These are phyloP conservation scores for Fagopyrum tataricum DNA, from an alignment of 148 eudicot genomes.

Conservation along the genomic window DNA sequence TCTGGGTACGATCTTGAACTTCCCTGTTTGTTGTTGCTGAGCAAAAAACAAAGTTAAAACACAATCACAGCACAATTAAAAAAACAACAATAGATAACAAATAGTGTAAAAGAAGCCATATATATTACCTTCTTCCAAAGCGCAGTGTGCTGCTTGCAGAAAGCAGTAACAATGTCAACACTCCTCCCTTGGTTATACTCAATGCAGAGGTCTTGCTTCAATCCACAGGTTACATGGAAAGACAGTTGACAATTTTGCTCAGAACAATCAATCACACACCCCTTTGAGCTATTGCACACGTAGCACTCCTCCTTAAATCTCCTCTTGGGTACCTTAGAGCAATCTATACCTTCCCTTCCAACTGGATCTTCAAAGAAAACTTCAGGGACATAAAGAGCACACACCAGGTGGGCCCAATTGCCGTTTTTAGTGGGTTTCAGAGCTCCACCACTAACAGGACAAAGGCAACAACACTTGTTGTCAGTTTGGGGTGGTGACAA, in stretches of 20 bases:
- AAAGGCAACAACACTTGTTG: conserved; percentile 45
- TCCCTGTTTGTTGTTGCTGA: conserved; percentile 94
- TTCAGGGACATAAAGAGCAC: conserved; percentile 75
- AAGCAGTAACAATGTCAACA: conserved; percentile 68
- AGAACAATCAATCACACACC: conserved; percentile 82
- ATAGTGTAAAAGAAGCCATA: background rate
- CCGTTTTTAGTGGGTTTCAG: conserved; percentile 57
- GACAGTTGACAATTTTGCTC: conserved; percentile 57
- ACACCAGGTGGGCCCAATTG: conserved; percentile 73
- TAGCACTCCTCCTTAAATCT: conserved; percentile 59
- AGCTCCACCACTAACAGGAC: conserved; percentile 62
- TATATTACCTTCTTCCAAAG: conserved; percentile 64
- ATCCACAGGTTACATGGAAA: conserved; percentile 85
- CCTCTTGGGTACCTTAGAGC: conserved; percentile 41
- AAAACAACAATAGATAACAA: background rate
- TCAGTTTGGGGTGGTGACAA: no score
- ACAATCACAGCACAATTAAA: background rate
- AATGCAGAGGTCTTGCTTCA: conserved; percentile 65
- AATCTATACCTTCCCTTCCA: conserved; percentile 72
- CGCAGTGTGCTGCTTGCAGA: conserved; percentile 68
- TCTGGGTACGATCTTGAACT: conserved; percentile 93
- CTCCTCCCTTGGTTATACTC: conserved; percentile 62
- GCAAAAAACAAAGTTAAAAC: conserved; percentile 2
- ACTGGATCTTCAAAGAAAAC: conserved; percentile 72
- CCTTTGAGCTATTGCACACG: conserved; percentile 40